A percentile compares a stretch with the other conserved stretches of the same genome.
Evolutionary conservation across 208 protist species (phyloP).

Genomic region (Leishmania guyanensis): DNA sequence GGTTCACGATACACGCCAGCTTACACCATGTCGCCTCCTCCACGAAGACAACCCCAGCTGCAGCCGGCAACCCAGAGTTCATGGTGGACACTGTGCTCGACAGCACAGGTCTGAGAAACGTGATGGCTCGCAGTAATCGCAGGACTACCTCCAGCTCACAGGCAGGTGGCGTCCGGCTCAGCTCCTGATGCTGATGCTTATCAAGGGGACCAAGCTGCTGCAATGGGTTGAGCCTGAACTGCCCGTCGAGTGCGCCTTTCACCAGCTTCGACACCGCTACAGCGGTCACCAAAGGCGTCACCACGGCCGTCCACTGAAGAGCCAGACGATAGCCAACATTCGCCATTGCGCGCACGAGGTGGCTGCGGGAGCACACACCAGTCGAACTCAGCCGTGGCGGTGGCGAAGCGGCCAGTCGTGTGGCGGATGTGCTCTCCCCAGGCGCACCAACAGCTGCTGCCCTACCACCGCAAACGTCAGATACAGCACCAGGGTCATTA

Average conservation of each 20-base stretch:
- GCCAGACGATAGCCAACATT: slow-evolving; percentile 12
- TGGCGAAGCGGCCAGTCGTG: neutral
- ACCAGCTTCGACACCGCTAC: neutral
- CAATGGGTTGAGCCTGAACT: neutral
- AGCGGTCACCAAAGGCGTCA: neutral
- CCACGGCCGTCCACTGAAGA: slow-evolving; percentile 11
- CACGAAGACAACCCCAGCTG: neutral
- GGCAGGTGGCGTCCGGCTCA: neutral
- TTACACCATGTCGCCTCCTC: slow-evolving; percentile 29
- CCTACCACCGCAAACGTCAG: neutral
- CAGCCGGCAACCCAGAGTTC: neutral
- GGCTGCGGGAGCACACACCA: neutral
- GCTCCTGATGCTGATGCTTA: neutral
- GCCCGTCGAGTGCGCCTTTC: neutral
- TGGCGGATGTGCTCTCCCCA: neutral
- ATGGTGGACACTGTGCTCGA: neutral
- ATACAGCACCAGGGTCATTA: neutral
- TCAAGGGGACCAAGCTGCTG: neutral
- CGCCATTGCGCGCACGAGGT: slow-evolving; percentile 6
- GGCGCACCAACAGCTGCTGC: neutral
- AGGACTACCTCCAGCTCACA: slow-evolving; percentile 2
- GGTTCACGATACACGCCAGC: slow-evolving; percentile 16
- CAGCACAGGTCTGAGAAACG: slow-evolving; percentile 1
- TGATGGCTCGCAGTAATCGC: neutral
- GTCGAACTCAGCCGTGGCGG: neutral